phyloP scores from a whole-genome alignment of 2,329 filamentous ascomycete species.

The Ophiosphaerella narmari region DNA sequence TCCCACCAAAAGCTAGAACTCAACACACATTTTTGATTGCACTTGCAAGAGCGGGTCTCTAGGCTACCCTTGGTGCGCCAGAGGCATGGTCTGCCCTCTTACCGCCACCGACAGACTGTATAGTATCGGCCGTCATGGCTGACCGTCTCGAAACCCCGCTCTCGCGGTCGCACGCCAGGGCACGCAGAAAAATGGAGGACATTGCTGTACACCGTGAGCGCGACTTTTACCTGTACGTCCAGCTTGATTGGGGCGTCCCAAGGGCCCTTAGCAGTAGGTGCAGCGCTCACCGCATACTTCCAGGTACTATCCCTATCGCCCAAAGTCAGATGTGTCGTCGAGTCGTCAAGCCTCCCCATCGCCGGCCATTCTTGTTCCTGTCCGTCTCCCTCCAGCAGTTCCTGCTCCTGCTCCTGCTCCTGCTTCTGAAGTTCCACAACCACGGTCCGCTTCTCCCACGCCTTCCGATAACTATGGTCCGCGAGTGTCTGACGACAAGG shows the following conservation, averaged over 20 bases:
- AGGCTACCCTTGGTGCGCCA: not conserved
- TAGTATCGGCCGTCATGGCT: conserved; percentile 7
- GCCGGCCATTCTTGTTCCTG: conserved; percentile 2
- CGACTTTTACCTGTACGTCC: conserved; percentile 41
- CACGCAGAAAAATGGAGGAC: conserved; percentile 30
- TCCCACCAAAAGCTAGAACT: not conserved
- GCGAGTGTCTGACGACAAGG: conserved; percentile 38
- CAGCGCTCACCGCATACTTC: conserved; percentile 3
- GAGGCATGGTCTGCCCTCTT: conserved; percentile 2
- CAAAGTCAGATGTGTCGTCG: conserved; percentile 19
- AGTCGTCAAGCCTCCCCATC: conserved; percentile 25
- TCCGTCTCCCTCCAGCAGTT: too few relatives aligned
- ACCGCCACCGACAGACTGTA: not conserved
- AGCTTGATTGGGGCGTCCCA: too few relatives aligned
- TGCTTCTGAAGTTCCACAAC: conserved; percentile 13
- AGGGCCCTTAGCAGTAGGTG: not conserved
- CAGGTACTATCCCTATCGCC: conserved; percentile 39
- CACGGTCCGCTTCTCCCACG: conserved; percentile 15
- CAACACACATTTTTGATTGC: not conserved
- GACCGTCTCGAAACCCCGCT: conserved; percentile 14
- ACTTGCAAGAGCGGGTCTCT: not conserved
- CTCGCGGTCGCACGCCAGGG: conserved; percentile 12
- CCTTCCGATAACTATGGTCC: conserved; percentile 10
- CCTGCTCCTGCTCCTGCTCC: too few relatives aligned
- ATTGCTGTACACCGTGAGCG: conserved; percentile 36